Conservation (phyloP, 2,329 filamentous ascomycete species). For the Ceratocystis variospora region DNA sequence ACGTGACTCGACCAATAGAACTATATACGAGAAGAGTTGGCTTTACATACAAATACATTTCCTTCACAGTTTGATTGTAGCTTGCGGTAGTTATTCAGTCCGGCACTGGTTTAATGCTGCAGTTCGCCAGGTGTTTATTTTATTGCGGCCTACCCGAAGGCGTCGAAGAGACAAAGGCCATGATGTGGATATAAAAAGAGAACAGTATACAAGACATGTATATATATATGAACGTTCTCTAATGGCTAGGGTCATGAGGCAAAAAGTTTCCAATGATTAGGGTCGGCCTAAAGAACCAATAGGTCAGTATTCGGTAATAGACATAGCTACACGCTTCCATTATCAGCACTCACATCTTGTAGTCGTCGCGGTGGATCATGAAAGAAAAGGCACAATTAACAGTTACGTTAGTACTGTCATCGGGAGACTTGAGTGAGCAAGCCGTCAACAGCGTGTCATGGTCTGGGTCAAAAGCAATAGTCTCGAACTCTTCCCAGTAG, state of each 20-base stretch:
- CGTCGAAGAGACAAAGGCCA: not conserved
- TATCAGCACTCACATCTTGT: slow-evolving; percentile 66
- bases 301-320: not conserved
- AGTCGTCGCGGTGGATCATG: slow-evolving; percentile 83
- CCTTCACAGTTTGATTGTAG: not conserved
- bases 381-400: slow-evolving; percentile 96
- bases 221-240: not conserved
- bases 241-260: slow-evolving; percentile 53
- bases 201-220: not conserved
- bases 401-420: slow-evolving; percentile 52
- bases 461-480: slow-evolving; percentile 85
- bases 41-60: not conserved
- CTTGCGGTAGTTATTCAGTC: not conserved
- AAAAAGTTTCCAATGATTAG: slow-evolving; percentile 95
- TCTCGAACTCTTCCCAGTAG: slow-evolving; percentile 98
- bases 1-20: not conserved
- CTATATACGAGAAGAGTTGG: not conserved
- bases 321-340: not conserved
- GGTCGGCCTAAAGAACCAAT: slow-evolving; percentile 49
- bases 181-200: slow-evolving; percentile 3
- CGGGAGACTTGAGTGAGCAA: slow-evolving; percentile 76
- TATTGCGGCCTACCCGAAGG: not conserved
- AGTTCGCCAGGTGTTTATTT: not conserved
- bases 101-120: not conserved
- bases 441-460: slow-evolving; percentile 94